Conservation (phyloP, 2,329 filamentous ascomycete genomes). For the Trichoderma pleuroti region DNA sequence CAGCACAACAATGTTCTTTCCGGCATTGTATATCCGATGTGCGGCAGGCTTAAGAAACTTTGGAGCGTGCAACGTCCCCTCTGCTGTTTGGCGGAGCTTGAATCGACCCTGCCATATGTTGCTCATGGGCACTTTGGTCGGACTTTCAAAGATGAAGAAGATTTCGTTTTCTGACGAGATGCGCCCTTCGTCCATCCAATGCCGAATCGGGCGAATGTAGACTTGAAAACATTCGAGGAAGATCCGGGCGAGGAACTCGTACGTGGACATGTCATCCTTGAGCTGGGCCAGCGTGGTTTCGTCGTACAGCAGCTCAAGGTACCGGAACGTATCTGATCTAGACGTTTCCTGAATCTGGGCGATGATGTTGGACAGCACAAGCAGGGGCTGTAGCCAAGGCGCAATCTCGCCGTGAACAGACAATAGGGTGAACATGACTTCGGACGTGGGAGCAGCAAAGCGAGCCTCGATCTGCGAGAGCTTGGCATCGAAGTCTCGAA, state of each 20-base stretch:
- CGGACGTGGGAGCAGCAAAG: slow-evolving; percentile 52
- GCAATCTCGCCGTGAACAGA: slow-evolving; percentile 57
- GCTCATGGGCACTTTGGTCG: slow-evolving; percentile 54
- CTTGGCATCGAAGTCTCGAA: slow-evolving; percentile 55
- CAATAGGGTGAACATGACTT: slow-evolving; percentile 64
- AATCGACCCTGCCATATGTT: slow-evolving; percentile 77
- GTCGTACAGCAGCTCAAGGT: slow-evolving; percentile 75
- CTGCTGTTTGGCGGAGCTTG: slow-evolving; percentile 57
- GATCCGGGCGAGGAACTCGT: slow-evolving; percentile 60
- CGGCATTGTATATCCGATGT: slow-evolving; percentile 75
- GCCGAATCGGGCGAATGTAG: slow-evolving; percentile 74
- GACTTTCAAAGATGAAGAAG: slow-evolving; percentile 69
- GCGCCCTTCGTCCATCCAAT: slow-evolving; percentile 81
- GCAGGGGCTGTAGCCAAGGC: slow-evolving; percentile 51
- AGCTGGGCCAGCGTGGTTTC: slow-evolving; percentile 67
- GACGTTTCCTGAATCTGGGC: slow-evolving; percentile 50
- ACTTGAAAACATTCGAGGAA: slow-evolving; percentile 80
- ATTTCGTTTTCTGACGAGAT: slow-evolving; percentile 61
- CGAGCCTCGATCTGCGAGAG: slow-evolving; percentile 59
- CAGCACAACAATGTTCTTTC: slow-evolving; percentile 85
- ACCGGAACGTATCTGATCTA: slow-evolving; percentile 59
- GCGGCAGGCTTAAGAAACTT: slow-evolving; percentile 69
- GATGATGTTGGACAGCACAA: slow-evolving; percentile 60
- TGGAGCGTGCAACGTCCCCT: slow-evolving; percentile 64
- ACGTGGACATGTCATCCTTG: slow-evolving; percentile 59